Percentiles rank a stretch among this genome's conserved stretches.
Conservation (phyloP, 352 stramenopile genomes). For the Globisporangium paroecandrum region DNA sequence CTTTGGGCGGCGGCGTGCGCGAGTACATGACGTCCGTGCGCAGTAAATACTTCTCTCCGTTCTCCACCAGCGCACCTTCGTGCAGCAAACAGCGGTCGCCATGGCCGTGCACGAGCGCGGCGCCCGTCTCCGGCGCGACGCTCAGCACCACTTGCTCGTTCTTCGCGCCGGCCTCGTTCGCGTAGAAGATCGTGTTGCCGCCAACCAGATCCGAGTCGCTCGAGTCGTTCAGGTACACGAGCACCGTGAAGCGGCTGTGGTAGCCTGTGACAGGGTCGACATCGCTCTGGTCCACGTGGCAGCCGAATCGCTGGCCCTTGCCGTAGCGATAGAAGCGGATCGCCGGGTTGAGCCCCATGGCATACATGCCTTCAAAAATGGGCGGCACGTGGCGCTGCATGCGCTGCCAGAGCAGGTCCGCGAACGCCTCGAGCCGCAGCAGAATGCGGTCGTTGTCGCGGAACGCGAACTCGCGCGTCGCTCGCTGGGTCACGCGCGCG, state of each 20-base stretch:
- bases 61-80: slow-evolving; percentile 60
- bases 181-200: slow-evolving; percentile 75
- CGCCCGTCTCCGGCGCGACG: slow-evolving; percentile 62
- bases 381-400: slow-evolving; percentile 49
- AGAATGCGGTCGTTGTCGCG: slow-evolving; percentile 75
- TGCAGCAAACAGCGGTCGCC: slow-evolving; percentile 74
- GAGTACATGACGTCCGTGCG: slow-evolving; percentile 85
- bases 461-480: slow-evolving; percentile 61
- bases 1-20: slow-evolving; percentile 14
- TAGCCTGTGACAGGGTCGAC: slow-evolving; percentile 64
- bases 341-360: slow-evolving; percentile 61
- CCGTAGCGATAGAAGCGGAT: slow-evolving; percentile 80
- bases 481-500: slow-evolving; percentile 64
- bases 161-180: slow-evolving; percentile 37
- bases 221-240: slow-evolving; percentile 80
- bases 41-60: slow-evolving; percentile 68
- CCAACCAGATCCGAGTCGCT: slow-evolving; percentile 67
- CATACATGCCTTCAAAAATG: slow-evolving; percentile 61
- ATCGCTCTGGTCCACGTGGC: slow-evolving; percentile 83
- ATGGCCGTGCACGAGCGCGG: slow-evolving; percentile 68
- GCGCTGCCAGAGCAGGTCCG: slow-evolving; percentile 63
- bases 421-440: slow-evolving; percentile 56
- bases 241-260: slow-evolving; percentile 78
- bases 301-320: slow-evolving; percentile 68
- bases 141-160: slow-evolving; percentile 47